phyloP scores from a whole-genome alignment of 1,284 basidiomycete species.

The Porphyrellus sp. region DNA sequence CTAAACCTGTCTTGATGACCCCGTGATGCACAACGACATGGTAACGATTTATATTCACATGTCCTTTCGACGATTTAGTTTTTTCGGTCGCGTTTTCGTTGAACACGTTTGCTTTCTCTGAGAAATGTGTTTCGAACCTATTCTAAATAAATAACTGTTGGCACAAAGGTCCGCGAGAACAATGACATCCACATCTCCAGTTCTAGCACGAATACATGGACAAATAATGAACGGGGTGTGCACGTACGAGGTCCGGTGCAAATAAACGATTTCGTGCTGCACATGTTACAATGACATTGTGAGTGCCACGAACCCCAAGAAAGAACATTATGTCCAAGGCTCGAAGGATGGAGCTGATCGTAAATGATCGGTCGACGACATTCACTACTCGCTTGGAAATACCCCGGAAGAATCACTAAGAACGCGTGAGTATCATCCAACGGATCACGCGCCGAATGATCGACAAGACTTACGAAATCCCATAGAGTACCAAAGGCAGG shows the following conservation, averaged over 20 bases:
- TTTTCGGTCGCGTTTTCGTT: not conserved
- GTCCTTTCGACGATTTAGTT: constrained; percentile 1
- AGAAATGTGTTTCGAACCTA: constrained; percentile 5
- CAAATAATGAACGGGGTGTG: constrained; percentile 7
- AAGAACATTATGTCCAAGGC: not conserved
- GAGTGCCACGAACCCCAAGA: constrained; percentile 2
- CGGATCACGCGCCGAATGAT: constrained; percentile 7
- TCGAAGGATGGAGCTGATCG: not conserved
- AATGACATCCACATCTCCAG: too few relatives aligned
- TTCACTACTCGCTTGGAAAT: not conserved
- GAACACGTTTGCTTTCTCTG: not conserved
- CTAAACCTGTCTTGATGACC: constrained; percentile 13
- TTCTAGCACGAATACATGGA: not conserved
- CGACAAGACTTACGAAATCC: constrained; percentile 57
- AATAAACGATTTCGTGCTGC: not conserved
- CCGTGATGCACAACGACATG: not conserved
- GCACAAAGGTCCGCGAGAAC: too few relatives aligned
- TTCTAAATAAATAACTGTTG: not conserved
- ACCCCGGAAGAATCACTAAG: constrained; percentile 21
- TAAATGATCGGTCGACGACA: not conserved
- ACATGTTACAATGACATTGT: constrained; percentile 5
- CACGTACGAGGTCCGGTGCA: constrained; percentile 7
- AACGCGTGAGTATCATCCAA: constrained; percentile 5
- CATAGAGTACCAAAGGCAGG: constrained; percentile 70
- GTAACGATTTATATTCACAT: not conserved